Percentiles rank a stretch among this genome's conserved stretches.
These are phyloP conservation scores for Colletotrichum sp. DNA, from an alignment of 2,329 filamentous ascomycete species.

Conservation along the genomic window DNA sequence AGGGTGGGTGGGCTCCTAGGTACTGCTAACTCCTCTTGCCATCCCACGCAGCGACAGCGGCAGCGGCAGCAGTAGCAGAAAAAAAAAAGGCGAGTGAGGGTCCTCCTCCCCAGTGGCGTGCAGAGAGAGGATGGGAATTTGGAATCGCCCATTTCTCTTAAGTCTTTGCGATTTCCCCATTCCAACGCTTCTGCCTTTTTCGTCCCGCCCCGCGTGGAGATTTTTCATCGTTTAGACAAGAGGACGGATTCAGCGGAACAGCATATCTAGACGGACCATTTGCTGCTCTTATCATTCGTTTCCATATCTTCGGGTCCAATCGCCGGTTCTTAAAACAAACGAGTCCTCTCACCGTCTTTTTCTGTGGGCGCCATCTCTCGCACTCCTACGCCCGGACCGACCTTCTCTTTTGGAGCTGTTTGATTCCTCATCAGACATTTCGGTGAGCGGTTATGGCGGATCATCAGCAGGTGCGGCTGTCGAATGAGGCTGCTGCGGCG, in stretches of 20 bases:
- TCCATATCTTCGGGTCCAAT: background rate
- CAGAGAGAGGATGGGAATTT: background rate
- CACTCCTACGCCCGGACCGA: background rate
- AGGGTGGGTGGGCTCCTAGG: too few relatives aligned
- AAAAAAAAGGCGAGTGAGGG: background rate
- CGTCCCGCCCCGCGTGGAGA: background rate
- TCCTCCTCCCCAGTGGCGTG: background rate
- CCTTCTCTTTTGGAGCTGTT: background rate
- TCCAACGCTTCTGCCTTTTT: background rate
- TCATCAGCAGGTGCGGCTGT: background rate
- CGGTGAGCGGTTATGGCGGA: conserved; percentile 5
- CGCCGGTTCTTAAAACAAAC: background rate
- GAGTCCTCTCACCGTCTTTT: background rate
- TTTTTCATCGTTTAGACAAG: background rate
- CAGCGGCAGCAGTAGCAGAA: background rate
- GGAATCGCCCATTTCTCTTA: conserved; percentile 8
- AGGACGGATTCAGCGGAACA: background rate
- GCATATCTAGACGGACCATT: background rate
- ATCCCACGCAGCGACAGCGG: background rate
- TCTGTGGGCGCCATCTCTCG: background rate
- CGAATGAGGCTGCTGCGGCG: background rate
- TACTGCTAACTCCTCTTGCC: background rate
- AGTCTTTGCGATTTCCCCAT: background rate
- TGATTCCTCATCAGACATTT: background rate
- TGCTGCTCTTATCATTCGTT: background rate